These are phyloP conservation scores for Colletotrichum navitas DNA, from an alignment of 2,329 filamentous ascomycete species.

Conservation along the genomic window DNA sequence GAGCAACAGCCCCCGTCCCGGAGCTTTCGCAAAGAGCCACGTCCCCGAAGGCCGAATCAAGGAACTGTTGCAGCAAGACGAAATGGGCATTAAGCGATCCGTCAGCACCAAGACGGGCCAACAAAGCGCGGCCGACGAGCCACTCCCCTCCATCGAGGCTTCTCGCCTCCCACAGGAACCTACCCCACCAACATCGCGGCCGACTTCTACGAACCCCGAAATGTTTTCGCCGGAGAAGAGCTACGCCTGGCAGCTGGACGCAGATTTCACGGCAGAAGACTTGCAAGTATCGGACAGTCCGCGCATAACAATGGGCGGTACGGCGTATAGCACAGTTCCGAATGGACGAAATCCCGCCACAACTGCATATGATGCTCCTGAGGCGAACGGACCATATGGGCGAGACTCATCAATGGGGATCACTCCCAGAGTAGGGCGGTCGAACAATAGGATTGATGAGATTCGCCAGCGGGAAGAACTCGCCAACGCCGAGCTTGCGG, in stretches of 20 bases:
- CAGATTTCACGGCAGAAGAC: slow-evolving; percentile 69
- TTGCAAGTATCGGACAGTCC: slow-evolving; percentile 69
- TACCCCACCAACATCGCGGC: slow-evolving; percentile 41
- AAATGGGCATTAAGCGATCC: slow-evolving; percentile 31
- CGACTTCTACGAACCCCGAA: slow-evolving; percentile 44
- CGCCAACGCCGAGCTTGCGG: slow-evolving; percentile 41
- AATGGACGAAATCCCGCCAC: slow-evolving; percentile 46
- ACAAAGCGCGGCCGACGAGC: slow-evolving; percentile 46
- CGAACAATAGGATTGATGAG: slow-evolving; percentile 63
- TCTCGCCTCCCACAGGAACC: slow-evolving; percentile 33
- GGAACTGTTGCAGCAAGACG: slow-evolving; percentile 43
- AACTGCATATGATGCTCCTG: slow-evolving; percentile 41
- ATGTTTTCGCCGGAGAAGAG: slow-evolving; percentile 62
- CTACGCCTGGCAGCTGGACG: slow-evolving; percentile 68
- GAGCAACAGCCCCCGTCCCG: slow-evolving; percentile 34
- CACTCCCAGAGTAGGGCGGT: slow-evolving; percentile 44
- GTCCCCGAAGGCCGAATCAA: slow-evolving; percentile 44
- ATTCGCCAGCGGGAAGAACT: slow-evolving; percentile 59
- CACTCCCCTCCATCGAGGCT: slow-evolving; percentile 52
- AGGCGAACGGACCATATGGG: slow-evolving; percentile 37
- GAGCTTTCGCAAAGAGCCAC: slow-evolving; percentile 41
- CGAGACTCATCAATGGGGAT: slow-evolving; percentile 1
- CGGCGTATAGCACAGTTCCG: slow-evolving; percentile 49
- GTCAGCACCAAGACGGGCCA: slow-evolving; percentile 14
- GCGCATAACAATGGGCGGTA: slow-evolving; percentile 57